phyloP scores from a whole-genome alignment of 1,139 yeast species.

The Pichia inconspicua region DNA sequence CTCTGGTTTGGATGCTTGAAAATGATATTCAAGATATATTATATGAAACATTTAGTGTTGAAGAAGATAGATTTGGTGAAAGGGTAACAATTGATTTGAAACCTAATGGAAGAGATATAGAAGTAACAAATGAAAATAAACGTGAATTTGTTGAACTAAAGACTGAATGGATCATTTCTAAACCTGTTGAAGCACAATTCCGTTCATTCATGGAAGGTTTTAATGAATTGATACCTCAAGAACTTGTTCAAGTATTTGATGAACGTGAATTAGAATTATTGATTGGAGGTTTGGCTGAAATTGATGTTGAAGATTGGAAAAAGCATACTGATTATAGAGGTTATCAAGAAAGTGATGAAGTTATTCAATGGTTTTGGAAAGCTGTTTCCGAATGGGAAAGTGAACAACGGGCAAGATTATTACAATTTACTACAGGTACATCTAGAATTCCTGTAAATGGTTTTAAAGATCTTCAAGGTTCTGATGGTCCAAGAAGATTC shows the following conservation, averaged over 20 bases:
- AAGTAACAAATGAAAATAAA: slow-evolving; percentile 90
- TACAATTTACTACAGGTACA: slow-evolving; percentile 97
- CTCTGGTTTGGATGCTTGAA: slow-evolving; percentile 91
- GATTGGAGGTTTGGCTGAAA: slow-evolving; percentile 97
- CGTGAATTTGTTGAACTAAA: slow-evolving; percentile 91
- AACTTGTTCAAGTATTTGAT: slow-evolving; percentile 89
- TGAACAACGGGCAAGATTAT: slow-evolving; percentile 89
- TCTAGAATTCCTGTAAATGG: slow-evolving; percentile 98
- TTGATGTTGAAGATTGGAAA: slow-evolving; percentile 98
- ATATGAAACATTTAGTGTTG: slow-evolving; percentile 87
- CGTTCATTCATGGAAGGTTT: slow-evolving; percentile 95
- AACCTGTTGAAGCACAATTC: slow-evolving; percentile 91
- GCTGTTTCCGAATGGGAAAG: slow-evolving; percentile 91
- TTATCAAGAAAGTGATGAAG: slow-evolving; percentile 92
- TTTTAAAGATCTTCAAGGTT: slow-evolving; percentile 94
- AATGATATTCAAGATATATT: slow-evolving; percentile 83
- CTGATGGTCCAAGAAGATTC: slow-evolving; percentile 97
- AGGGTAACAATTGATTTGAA: slow-evolving; percentile 84
- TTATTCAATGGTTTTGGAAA: slow-evolving; percentile 97
- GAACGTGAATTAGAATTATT: slow-evolving; percentile 93
- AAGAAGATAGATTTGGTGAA: slow-evolving; percentile 95
- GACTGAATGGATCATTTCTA: slow-evolving; percentile 92
- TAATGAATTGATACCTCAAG: slow-evolving; percentile 95
- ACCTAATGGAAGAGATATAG: slow-evolving; percentile 78
- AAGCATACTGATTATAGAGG: slow-evolving; percentile 98